Conservation (phyloP, 805 yeast species). For the Wickerhamiella lipophila region DNA sequence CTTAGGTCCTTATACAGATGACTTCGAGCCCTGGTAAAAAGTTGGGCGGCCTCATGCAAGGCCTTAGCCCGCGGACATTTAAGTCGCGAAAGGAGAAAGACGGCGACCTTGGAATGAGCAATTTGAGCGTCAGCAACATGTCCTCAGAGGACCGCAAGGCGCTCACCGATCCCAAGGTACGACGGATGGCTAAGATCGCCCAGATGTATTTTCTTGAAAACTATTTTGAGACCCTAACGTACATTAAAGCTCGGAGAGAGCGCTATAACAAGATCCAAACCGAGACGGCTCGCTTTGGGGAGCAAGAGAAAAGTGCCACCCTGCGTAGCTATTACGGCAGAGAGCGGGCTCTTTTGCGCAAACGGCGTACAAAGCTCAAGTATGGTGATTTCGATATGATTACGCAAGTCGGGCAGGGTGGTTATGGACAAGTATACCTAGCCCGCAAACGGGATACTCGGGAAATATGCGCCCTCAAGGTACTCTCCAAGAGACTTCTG, state of each 20-base stretch:
- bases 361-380: slow-evolving; percentile 80
- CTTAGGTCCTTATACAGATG: neutral
- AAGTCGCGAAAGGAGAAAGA: slow-evolving; percentile 6
- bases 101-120: neutral
- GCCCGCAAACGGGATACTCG: slow-evolving; percentile 89
- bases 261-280: slow-evolving; percentile 59
- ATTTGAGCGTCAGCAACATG: neutral
- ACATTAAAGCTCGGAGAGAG: slow-evolving; percentile 74
- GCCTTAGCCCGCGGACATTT: slow-evolving; percentile 4
- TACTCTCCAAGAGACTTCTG: slow-evolving; percentile 72
- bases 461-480: slow-evolving; percentile 90
- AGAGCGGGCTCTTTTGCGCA: slow-evolving; percentile 73
- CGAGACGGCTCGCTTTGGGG: slow-evolving; percentile 31
- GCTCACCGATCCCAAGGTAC: slow-evolving; percentile 63
- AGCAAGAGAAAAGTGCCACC: slow-evolving; percentile 37
- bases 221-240: slow-evolving; percentile 91
- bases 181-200: slow-evolving; percentile 77
- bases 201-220: slow-evolving; percentile 90
- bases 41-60: slow-evolving; percentile 1
- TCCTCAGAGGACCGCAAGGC: slow-evolving; percentile 24
- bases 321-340: slow-evolving; percentile 74
- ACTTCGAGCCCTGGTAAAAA: slow-evolving; percentile 3
- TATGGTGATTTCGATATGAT: slow-evolving; percentile 92
- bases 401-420: slow-evolving; percentile 99
- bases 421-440: slow-evolving; percentile 95